Evolutionary conservation across 306 rosid genomes (phyloP), one percentile per base, ranked within the genome.

Genomic region (Malus asiatica): DNA sequence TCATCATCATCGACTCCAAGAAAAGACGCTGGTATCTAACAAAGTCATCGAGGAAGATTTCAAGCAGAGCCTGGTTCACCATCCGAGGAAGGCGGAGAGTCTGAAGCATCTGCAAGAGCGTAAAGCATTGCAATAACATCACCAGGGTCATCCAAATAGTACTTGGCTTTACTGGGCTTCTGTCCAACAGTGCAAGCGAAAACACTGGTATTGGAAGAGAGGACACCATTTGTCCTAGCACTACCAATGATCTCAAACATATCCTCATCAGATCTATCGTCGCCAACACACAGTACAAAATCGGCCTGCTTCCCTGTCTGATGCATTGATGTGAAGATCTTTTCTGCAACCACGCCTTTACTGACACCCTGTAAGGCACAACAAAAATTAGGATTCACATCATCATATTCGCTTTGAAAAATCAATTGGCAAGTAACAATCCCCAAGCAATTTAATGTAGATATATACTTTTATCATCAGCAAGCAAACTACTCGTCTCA

Each of bases 161-260:
- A 89, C 76, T 87, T 85, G 9, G 93, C 93, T 76, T 87, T 89
- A 84, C 93, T 89, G 45, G 93, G 93, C 79, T 89, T 89, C 81
- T 87, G 91, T 75, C 93, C 93, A 25, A 89, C 93, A 0, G 93
- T 89, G 76, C 93, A 89, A 4, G 93, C 93, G 59, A 87, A 89
- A 13, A 85, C 89, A 3, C 45, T 60, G 5, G 87, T 75, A 80
- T 67, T 79, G 14, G 83, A 68, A 32, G 93, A 84, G 23, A 85
- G 81, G 29, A 72, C 52, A 42, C 86, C 74, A 67, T 70, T 85
- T 9, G 67, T 72, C 52, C 76, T 71, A 27, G 93, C 81, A 66
- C 55, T 76, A 46, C 82, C 88, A 60, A 89, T 89, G 33, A 79
- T 87, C 87, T 85, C 89, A 72, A 89, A 89, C 93, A 89, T 89